Percentiles rank a stretch among this genome's conserved stretches.
phyloP scores from a whole-genome alignment of 1,284 basidiomycete genomes.

The Ganoderma multipileum region DNA sequence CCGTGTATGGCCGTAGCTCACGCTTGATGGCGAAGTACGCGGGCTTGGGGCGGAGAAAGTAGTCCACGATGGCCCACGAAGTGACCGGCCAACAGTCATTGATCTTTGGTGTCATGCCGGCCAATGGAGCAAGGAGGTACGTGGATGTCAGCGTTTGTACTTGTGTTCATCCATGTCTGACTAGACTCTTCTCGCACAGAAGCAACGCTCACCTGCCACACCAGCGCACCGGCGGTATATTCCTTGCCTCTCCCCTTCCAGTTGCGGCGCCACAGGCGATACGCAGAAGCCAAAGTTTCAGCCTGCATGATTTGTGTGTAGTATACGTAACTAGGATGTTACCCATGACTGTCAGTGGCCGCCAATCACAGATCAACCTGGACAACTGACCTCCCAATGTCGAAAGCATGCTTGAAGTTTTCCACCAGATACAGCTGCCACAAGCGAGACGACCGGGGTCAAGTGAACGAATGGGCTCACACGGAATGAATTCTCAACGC shows the following conservation, averaged over 20 bases:
- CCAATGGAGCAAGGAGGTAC: not conserved
- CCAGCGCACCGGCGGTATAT: constrained; percentile 61
- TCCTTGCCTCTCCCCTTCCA: constrained; percentile 66
- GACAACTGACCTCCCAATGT: constrained; percentile 69
- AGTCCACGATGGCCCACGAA: constrained; percentile 75
- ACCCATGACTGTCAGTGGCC: constrained; percentile 15
- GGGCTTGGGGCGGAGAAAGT: constrained; percentile 68
- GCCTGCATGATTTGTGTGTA: constrained; percentile 74
- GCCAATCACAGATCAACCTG: constrained; percentile 15
- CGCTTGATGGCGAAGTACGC: constrained; percentile 64
- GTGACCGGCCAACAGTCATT: constrained; percentile 79
- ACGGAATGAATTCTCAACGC: constrained; percentile 23
- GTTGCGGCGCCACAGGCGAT: constrained; percentile 65
- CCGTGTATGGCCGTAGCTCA: constrained; percentile 66
- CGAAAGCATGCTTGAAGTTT: constrained; percentile 89
- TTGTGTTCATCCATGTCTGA: constrained; percentile 9
- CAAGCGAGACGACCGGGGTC: constrained; percentile 11
- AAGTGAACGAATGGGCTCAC: constrained; percentile 17
- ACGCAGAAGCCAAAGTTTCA: constrained; percentile 66
- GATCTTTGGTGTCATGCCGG: constrained; percentile 43
- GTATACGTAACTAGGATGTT: constrained; percentile 56
- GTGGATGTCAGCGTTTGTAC: constrained; percentile 6
- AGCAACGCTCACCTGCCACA: constrained; percentile 54
- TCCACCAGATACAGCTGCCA: constrained; percentile 83
- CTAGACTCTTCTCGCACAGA: constrained; percentile 13